Conservation (phyloP, 2,329 filamentous ascomycete genomes). For the Cadophora sp. region DNA sequence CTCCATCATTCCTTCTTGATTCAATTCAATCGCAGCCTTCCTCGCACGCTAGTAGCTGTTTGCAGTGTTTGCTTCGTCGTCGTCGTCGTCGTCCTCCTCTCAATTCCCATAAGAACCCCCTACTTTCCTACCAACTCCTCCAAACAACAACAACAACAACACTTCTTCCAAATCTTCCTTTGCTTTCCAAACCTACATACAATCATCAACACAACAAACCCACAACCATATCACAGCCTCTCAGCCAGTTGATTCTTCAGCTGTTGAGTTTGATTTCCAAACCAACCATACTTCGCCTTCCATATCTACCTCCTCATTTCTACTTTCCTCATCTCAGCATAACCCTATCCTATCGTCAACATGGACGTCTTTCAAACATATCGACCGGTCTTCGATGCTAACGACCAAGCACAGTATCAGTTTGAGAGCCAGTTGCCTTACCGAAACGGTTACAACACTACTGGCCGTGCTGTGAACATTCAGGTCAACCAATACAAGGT, state of each 20-base stretch:
- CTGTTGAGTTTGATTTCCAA: constrained; percentile 25
- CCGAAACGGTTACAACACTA: constrained; percentile 60
- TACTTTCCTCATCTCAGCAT: constrained; percentile 15
- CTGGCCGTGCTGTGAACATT: constrained; percentile 61
- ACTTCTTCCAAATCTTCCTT: not conserved
- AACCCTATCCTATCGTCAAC: constrained; percentile 28
- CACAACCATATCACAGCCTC: constrained; percentile 17
- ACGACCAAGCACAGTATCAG: constrained; percentile 33
- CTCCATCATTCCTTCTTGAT: not conserved
- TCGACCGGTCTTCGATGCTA: constrained; percentile 28
- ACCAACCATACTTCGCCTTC: constrained; percentile 19
- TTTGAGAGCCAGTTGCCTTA: constrained; percentile 40
- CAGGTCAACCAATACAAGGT: constrained; percentile 80
- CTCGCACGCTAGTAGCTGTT: not conserved
- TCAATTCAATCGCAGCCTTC: not conserved
- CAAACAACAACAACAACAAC: constrained; percentile 1
- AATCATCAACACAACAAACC: constrained; percentile 7
- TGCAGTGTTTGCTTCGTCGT: not conserved
- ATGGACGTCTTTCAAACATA: constrained; percentile 41
- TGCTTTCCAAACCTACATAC: constrained; percentile 8
- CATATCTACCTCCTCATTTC: constrained; percentile 14
- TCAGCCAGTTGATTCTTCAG: constrained; percentile 27
- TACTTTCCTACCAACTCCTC: not conserved
- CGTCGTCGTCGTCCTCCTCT: not conserved
- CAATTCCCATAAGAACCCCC: constrained; percentile 1